Conservation (phyloP, 805 yeast species). For the Wickerhamiella allomyrinae region DNA sequence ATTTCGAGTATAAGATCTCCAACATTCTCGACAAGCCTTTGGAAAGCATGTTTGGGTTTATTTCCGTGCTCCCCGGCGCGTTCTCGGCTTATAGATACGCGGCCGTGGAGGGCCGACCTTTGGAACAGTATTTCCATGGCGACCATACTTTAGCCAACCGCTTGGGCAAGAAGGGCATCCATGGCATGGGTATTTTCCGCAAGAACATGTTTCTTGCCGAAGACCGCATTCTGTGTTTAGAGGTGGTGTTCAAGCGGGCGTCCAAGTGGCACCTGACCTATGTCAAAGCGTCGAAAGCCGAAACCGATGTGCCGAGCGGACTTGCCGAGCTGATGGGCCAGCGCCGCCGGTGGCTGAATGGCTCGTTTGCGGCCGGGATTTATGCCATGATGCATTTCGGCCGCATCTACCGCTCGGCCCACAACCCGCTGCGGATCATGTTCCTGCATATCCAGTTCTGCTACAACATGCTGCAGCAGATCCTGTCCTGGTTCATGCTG, state of each 20-base stretch:
- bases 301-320: constrained; percentile 53
- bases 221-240: constrained; percentile 54
- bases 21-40: constrained; percentile 54
- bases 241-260: constrained; percentile 42
- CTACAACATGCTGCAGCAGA: constrained; percentile 39
- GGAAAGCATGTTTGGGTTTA: constrained; percentile 50
- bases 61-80: constrained; percentile 55
- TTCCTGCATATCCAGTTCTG: constrained; percentile 40
- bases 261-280: constrained; percentile 49
- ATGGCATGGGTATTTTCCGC: constrained; percentile 48
- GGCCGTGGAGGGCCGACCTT: constrained; percentile 49
- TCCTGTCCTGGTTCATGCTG: constrained; percentile 49
- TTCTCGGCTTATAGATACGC: constrained; percentile 49
- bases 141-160: constrained; percentile 37
- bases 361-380: constrained; percentile 50
- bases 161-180: constrained; percentile 38
- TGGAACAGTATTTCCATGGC: constrained; percentile 54
- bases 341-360: constrained; percentile 56
- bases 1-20: constrained; percentile 53
- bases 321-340: constrained; percentile 50
- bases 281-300: constrained; percentile 49
- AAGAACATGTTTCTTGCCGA: constrained; percentile 60
- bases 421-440: constrained; percentile 36
- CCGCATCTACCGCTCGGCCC: constrained; percentile 41
- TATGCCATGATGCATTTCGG: constrained; percentile 42